Evolutionary conservation across 2,329 filamentous ascomycete species (phyloP).

Genomic region (Scolecobasidium constrictum): DNA sequence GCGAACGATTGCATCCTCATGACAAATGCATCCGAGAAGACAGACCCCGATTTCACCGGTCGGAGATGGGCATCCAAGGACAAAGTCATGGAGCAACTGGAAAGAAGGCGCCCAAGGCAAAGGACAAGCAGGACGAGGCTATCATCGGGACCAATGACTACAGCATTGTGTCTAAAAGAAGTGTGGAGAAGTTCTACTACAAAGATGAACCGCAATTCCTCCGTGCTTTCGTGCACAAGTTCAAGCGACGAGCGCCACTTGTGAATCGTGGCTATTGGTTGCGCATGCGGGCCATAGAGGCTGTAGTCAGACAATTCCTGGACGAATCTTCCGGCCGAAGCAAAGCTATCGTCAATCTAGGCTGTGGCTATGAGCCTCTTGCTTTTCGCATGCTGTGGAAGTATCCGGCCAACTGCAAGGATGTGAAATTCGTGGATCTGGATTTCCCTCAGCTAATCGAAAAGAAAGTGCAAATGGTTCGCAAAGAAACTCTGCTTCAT

Average conservation of each 20-base stretch:
- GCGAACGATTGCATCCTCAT: too few species aligned
- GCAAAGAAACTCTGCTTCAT: constrained; percentile 34
- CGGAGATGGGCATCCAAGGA: too few species aligned
- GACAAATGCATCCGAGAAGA: too few species aligned
- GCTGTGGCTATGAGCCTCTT: constrained; percentile 82
- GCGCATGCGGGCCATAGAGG: constrained; percentile 61
- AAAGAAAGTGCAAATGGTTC: constrained; percentile 60
- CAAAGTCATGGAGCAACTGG: not conserved
- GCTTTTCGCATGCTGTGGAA: constrained; percentile 67
- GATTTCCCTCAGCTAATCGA: constrained; percentile 74
- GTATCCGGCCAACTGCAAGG: constrained; percentile 46
- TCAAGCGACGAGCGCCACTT: constrained; percentile 70
- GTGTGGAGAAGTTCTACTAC: constrained; percentile 82
- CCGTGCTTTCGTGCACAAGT: constrained; percentile 76
- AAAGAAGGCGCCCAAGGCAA: not conserved
- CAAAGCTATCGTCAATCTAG: constrained; percentile 73
- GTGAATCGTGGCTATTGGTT: constrained; percentile 89
- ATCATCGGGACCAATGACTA: constrained; percentile 61
- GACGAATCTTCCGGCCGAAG: constrained; percentile 34
- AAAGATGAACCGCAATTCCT: constrained; percentile 71
- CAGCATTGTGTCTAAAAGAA: constrained; percentile 85
- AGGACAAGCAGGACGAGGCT: constrained; percentile 9
- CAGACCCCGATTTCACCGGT: too few species aligned
- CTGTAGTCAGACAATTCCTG: constrained; percentile 5
- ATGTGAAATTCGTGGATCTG: constrained; percentile 67